Conservation (phyloP, 2,329 filamentous ascomycete genomes). For the Lachnellula cervina region DNA sequence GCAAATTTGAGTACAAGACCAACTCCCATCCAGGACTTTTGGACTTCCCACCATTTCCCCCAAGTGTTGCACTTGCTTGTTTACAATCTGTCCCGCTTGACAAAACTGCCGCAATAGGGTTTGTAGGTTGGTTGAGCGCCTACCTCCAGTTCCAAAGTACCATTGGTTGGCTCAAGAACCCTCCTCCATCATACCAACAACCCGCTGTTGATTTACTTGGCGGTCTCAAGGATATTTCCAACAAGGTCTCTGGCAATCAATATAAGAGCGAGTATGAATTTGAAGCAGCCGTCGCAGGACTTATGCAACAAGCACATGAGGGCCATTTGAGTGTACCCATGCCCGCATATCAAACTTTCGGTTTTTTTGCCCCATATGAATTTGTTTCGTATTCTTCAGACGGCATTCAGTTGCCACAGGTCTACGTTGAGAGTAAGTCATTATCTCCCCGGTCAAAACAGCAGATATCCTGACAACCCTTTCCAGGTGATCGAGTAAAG, state of each 20-base stretch:
- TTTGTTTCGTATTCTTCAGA: constrained; percentile 10
- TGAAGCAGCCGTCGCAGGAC: constrained; percentile 3
- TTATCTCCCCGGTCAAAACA: not conserved
- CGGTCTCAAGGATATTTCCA: constrained; percentile 5
- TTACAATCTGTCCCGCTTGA: not conserved
- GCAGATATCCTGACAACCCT: not conserved
- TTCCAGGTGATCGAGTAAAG: not conserved
- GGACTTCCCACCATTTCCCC: not conserved
- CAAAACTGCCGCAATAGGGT: not conserved
- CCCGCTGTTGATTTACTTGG: constrained; percentile 7
- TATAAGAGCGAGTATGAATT: constrained; percentile 14
- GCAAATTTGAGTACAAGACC: not conserved
- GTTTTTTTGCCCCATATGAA: not conserved
- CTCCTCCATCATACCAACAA: constrained; percentile 8
- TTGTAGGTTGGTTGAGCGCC: not conserved
- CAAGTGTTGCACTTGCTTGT: constrained; percentile 1
- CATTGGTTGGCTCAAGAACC: constrained; percentile 6
- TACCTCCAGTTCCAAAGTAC: constrained; percentile 2
- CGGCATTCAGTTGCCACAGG: constrained; percentile 6
- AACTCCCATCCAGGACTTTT: not conserved
- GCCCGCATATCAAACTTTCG: not conserved
- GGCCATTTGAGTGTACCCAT: constrained; percentile 3
- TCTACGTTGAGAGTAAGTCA: constrained; percentile 4
- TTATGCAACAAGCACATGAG: constrained; percentile 10
- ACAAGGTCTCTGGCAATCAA: not conserved